A percentile compares a stretch with the other conserved stretches of the same genome.
These are phyloP conservation scores for Rhodotorula taiwanensis DNA, from an alignment of 768 basidiomycete species.

Conservation along the genomic window DNA sequence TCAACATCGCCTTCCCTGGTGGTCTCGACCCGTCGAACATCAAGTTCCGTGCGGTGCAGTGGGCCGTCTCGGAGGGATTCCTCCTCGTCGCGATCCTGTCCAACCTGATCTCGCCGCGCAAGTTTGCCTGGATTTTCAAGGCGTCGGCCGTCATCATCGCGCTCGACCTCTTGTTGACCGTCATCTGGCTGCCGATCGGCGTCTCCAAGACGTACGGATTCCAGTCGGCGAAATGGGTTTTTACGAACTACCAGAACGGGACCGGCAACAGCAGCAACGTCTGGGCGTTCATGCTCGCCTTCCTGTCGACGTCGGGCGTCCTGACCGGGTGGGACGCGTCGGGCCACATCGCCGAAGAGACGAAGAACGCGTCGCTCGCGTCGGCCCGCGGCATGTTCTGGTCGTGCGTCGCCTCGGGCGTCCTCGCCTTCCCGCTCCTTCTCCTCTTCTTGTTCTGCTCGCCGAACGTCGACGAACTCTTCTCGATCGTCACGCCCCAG, in stretches of 20 bases:
- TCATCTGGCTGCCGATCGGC: constrained; percentile 88
- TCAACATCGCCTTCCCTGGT: constrained; percentile 74
- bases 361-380: constrained; percentile 70
- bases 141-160: constrained; percentile 67
- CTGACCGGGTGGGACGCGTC: constrained; percentile 81
- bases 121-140: constrained; percentile 69
- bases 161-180: constrained; percentile 77
- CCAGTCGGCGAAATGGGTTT: constrained; percentile 72
- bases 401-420: constrained; percentile 68
- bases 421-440: constrained; percentile 63
- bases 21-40: constrained; percentile 63
- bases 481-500: constrained; percentile 72
- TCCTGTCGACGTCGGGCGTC: constrained; percentile 79
- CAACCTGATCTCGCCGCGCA: constrained; percentile 67
- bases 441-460: constrained; percentile 36
- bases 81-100: constrained; percentile 66
- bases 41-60: constrained; percentile 79
- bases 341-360: constrained; percentile 78
- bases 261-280: constrained; percentile 68
- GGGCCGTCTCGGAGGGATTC: constrained; percentile 70
- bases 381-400: constrained; percentile 76
- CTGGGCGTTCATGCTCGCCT: constrained; percentile 88
- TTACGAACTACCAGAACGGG: constrained; percentile 76
- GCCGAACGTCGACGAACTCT: constrained; percentile 57
- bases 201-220: constrained; percentile 85